These are phyloP conservation scores for Stylonectria norvegica DNA, from an alignment of 2,329 filamentous ascomycete species.

Conservation along the genomic window DNA sequence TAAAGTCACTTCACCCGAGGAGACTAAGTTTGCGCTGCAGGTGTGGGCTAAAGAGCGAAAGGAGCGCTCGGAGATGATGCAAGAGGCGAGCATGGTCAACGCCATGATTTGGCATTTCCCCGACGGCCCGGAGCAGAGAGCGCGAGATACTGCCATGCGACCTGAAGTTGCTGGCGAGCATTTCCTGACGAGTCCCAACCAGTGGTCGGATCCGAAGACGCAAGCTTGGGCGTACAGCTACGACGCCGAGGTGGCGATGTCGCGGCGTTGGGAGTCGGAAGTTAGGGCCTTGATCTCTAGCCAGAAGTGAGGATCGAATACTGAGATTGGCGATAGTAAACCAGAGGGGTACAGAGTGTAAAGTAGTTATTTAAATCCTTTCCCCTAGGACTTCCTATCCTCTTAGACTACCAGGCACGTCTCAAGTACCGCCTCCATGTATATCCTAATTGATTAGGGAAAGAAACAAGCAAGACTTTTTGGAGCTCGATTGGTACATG, in stretches of 20 bases:
- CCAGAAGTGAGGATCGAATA: background rate
- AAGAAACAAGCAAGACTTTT: no score
- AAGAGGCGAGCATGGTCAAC: constrained; percentile 44
- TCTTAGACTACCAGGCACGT: no score
- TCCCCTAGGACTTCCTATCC: no score
- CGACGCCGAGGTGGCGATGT: constrained; percentile 36
- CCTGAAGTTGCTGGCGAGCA: constrained; percentile 37
- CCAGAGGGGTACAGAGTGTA: no score
- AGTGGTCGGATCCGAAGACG: constrained; percentile 46
- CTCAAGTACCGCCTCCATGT: no score
- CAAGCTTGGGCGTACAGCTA: constrained; percentile 48
- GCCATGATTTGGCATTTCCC: constrained; percentile 45
- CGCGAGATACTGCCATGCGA: constrained; percentile 39
- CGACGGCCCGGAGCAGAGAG: constrained; percentile 40
- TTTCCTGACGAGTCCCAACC: constrained; percentile 41
- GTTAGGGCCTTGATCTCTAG: background rate
- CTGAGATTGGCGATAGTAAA: no score
- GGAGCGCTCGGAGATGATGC: constrained; percentile 36
- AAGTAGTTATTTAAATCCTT: no score
- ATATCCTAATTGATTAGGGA: no score
- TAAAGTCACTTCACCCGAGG: constrained; percentile 20
- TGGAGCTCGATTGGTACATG: no score
- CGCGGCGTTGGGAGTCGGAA: background rate
- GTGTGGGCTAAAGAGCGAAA: constrained; percentile 38
- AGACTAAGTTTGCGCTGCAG: constrained; percentile 32